Conservation (phyloP, 352 stramenopile genomes). For the Phytopythium ostracodes region DNA sequence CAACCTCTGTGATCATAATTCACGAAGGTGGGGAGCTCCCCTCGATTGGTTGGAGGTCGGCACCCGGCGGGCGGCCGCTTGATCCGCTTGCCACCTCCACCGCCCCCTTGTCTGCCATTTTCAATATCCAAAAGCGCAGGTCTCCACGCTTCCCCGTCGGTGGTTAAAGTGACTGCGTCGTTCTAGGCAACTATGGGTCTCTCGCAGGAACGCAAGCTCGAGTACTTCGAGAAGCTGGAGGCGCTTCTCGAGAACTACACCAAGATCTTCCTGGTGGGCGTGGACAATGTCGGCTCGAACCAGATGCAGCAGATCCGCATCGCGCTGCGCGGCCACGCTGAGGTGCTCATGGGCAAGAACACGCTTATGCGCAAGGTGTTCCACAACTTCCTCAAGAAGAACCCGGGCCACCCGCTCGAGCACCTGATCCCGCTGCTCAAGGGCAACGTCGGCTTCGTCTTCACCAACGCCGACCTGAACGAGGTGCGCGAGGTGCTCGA, state of each 20-base stretch:
- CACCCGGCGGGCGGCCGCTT: neutral
- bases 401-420: constrained; percentile 94
- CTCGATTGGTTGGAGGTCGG: neutral
- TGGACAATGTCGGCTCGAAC: constrained; percentile 99
- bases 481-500: constrained; percentile 88
- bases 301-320: constrained; percentile 99
- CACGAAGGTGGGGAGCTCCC: neutral
- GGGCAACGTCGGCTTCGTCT: constrained; percentile 99
- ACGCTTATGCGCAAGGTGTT: constrained; percentile 99
- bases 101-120: neutral
- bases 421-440: constrained; percentile 84
- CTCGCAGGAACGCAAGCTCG: constrained; percentile 95
- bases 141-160: constrained; percentile 44
- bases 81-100: too few species aligned
- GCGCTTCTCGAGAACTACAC: constrained; percentile 94
- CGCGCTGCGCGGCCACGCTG: constrained; percentile 91
- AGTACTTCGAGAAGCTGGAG: constrained; percentile 98
- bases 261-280: constrained; percentile 97
- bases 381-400: constrained; percentile 95
- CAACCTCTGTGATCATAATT: neutral
- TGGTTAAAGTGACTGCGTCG: constrained; percentile 89
- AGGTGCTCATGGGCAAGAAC: constrained; percentile 99
- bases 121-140: constrained; percentile 67
- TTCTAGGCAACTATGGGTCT: constrained; percentile 86
- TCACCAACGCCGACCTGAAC: constrained; percentile 97